Percentiles rank a stretch among this genome's conserved stretches.
phyloP scores from a whole-genome alignment of 1,139 yeast species.

The Trichomonascaceae sp. region DNA sequence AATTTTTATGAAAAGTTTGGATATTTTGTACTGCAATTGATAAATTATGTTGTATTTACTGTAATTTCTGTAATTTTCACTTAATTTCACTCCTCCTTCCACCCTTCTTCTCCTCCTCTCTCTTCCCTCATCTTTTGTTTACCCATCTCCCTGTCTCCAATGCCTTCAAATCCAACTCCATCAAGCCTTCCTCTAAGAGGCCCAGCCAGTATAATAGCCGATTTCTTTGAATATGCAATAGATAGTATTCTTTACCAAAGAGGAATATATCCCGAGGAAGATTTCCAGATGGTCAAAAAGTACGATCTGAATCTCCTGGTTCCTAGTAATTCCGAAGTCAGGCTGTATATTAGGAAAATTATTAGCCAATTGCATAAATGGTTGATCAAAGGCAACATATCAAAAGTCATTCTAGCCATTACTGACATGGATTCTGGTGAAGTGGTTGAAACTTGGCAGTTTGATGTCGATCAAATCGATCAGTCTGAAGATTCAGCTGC shows the following conservation, averaged over 20 bases:
- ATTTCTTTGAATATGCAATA: conserved; percentile 77
- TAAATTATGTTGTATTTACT: no score
- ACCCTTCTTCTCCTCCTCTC: background rate
- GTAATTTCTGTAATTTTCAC: no score
- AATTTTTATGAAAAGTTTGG: no score
- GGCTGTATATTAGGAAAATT: conserved; percentile 59
- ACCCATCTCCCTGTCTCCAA: background rate
- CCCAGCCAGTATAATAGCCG: conserved; percentile 18
- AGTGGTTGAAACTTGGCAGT: conserved; percentile 82
- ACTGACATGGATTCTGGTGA: conserved; percentile 62
- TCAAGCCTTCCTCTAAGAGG: conserved; percentile 21
- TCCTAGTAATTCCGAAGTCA: conserved; percentile 71
- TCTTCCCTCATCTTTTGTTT: background rate
- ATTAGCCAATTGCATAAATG: conserved; percentile 76
- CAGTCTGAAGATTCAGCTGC: conserved; percentile 11
- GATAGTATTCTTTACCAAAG: conserved; percentile 81
- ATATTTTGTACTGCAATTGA: no score
- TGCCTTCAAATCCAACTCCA: conserved; percentile 20
- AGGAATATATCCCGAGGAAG: conserved; percentile 87
- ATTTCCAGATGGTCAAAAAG: conserved; percentile 70
- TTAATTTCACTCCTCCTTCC: no score
- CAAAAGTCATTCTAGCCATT: conserved; percentile 65
- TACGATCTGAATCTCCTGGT: conserved; percentile 75
- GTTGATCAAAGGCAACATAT: conserved; percentile 67
- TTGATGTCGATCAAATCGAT: conserved; percentile 48